Percentiles rank a stretch among this genome's conserved stretches.
phyloP scores from a whole-genome alignment of 306 rosid species.

The Medicago lupulina region DNA sequence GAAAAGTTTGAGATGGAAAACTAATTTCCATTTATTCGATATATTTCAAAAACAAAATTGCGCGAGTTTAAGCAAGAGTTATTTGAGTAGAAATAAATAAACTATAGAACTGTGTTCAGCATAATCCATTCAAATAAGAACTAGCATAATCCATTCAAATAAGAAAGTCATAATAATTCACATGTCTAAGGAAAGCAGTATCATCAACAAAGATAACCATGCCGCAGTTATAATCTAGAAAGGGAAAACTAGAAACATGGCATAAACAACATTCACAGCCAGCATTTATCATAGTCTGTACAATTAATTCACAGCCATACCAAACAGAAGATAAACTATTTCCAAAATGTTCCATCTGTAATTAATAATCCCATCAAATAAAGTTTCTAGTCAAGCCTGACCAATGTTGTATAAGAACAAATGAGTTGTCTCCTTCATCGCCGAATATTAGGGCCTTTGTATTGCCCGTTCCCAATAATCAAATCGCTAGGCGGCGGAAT shows the following conservation, averaged over 20 bases:
- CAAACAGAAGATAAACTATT: conserved; percentile 36
- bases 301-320: conserved; percentile 40
- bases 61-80: too few relatives aligned
- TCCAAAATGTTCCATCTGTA: conserved; percentile 19
- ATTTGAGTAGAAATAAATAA: too few relatives aligned
- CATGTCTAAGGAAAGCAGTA: conserved; percentile 8
- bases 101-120: background rate
- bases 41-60: too few relatives aligned
- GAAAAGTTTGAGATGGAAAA: background rate
- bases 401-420: conserved; percentile 26
- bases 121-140: background rate
- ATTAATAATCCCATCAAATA: conserved; percentile 12
- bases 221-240: conserved; percentile 10
- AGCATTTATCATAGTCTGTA: conserved; percentile 36
- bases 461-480: conserved; percentile 45
- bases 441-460: conserved; percentile 52
- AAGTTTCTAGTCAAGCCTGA: conserved; percentile 37
- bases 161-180: conserved; percentile 5
- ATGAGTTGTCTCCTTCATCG: conserved; percentile 32
- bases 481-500: conserved; percentile 47
- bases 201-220: conserved; percentile 17
- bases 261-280: conserved; percentile 36
- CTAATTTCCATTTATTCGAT: background rate
- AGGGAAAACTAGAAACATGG: conserved; percentile 2
- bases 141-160: background rate